Percentiles rank a stretch among this genome's conserved stretches.
Evolutionary conservation across 495 filamentous ascomycete species (phyloP).

Genomic region (Neurospora sp.): DNA sequence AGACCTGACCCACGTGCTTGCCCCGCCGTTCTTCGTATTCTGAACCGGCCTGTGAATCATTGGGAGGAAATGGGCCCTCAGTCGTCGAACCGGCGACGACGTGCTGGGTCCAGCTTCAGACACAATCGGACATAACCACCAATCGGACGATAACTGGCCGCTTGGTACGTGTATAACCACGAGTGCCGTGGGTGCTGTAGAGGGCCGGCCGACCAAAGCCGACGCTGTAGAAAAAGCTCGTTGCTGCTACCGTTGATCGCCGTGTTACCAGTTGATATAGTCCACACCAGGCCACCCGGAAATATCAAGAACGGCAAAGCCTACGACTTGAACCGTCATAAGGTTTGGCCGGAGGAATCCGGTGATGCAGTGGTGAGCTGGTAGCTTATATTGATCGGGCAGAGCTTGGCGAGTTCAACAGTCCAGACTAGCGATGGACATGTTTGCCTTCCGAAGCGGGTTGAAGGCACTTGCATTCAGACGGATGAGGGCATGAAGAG

Average conservation of each 20-base stretch:
- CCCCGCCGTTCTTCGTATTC: neutral
- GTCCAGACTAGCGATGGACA: neutral
- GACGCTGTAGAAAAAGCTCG: neutral
- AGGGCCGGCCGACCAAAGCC: neutral
- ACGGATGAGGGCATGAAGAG: neutral
- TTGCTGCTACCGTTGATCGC: neutral
- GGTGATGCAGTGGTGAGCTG: neutral
- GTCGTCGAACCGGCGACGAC: neutral
- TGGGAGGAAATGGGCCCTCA: neutral
- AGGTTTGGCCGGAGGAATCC: neutral
- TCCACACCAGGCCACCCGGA: neutral
- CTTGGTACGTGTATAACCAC: neutral
- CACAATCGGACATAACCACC: neutral
- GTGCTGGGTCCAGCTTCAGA: neutral
- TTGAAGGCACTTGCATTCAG: neutral
- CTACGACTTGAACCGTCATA: neutral
- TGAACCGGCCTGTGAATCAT: neutral
- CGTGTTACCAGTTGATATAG: neutral
- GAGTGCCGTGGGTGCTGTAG: neutral
- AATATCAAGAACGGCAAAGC: neutral
- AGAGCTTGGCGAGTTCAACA: neutral
- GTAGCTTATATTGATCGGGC: neutral
- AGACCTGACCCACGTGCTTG: neutral
- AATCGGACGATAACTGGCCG: neutral
- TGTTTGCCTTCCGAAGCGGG: neutral